phyloP scores from a whole-genome alignment of 345 rosid genomes.

The Alliaria petiolata region DNA sequence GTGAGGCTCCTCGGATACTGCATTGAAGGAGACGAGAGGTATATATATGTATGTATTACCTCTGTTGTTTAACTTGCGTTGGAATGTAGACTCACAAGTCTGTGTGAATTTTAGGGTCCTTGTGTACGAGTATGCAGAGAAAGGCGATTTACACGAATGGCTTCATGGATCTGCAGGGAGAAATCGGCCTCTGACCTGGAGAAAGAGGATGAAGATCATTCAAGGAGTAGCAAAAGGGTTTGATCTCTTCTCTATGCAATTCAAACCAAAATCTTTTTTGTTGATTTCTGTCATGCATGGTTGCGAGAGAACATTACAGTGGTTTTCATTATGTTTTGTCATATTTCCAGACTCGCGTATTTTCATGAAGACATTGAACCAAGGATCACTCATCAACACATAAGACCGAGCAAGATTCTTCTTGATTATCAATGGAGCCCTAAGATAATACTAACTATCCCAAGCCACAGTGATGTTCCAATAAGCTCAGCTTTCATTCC shows the following conservation, averaged over 20 bases:
- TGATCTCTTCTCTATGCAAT: background rate
- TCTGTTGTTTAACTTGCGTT: background rate
- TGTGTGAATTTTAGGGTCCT: conserved; percentile 47
- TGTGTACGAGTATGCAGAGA: conserved; percentile 59
- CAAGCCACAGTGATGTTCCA: conserved; percentile 11
- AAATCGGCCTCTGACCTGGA: conserved; percentile 46
- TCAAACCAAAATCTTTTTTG: background rate
- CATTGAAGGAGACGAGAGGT: conserved; percentile 58
- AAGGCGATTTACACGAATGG: conserved; percentile 75
- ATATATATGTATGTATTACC: background rate
- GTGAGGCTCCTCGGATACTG: conserved; percentile 66
- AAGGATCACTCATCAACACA: conserved; percentile 46
- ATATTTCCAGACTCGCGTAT: conserved; percentile 57
- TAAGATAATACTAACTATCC: conserved; percentile 47
- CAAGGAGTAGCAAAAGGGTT: conserved; percentile 84
- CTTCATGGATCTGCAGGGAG: conserved; percentile 48
- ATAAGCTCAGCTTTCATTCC: background rate
- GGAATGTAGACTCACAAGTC: background rate
- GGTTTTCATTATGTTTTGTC: background rate
- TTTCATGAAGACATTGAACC: conserved; percentile 72
- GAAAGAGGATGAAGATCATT: conserved; percentile 51
- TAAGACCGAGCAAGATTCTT: conserved; percentile 64
- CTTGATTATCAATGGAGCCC: conserved; percentile 77
- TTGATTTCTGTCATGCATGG: background rate
- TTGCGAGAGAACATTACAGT: background rate